Evolutionary conservation across 495 filamentous ascomycete genomes (phyloP).

Genomic region (Penicillium daleae): DNA sequence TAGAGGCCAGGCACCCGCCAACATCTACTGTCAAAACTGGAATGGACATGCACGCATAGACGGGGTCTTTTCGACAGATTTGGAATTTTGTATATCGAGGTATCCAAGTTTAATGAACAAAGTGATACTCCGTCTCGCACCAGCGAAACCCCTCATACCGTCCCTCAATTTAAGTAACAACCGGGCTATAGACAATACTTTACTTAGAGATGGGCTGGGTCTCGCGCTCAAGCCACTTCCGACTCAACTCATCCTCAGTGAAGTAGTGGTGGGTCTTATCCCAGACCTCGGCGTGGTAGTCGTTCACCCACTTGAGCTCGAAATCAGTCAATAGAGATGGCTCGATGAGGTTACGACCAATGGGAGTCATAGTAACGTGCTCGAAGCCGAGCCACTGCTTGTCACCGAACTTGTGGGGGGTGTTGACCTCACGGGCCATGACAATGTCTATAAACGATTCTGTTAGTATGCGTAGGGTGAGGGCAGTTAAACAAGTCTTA

Average conservation of each 20-base stretch:
- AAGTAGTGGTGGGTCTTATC: conserved; percentile 86
- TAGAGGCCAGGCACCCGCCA: too few species aligned
- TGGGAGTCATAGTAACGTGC: conserved; percentile 95
- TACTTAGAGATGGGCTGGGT: conserved; percentile 59
- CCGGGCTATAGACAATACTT: background rate
- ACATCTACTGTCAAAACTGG: too few species aligned
- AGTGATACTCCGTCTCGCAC: background rate
- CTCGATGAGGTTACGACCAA: conserved; percentile 90
- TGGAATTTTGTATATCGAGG: background rate
- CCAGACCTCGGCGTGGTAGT: conserved; percentile 80
- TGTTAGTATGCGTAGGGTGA: conserved; percentile 19
- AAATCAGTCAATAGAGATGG: conserved; percentile 66
- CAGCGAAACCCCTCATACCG: too few species aligned
- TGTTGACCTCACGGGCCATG: conserved; percentile 85
- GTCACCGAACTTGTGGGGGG: conserved; percentile 85
- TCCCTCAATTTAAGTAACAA: background rate
- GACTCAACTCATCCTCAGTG: conserved; percentile 66
- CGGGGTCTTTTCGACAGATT: background rate
- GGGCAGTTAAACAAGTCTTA: conserved; percentile 32
- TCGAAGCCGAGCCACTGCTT: conserved; percentile 95
- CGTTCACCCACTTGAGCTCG: conserved; percentile 87
- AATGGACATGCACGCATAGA: background rate
- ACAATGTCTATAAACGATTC: conserved; percentile 60
- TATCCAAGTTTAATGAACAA: background rate
- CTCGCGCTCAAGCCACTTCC: conserved; percentile 86